These are phyloP conservation scores for Salix arbutifolia DNA, from an alignment of 345 rosid species.

Conservation along the genomic window DNA sequence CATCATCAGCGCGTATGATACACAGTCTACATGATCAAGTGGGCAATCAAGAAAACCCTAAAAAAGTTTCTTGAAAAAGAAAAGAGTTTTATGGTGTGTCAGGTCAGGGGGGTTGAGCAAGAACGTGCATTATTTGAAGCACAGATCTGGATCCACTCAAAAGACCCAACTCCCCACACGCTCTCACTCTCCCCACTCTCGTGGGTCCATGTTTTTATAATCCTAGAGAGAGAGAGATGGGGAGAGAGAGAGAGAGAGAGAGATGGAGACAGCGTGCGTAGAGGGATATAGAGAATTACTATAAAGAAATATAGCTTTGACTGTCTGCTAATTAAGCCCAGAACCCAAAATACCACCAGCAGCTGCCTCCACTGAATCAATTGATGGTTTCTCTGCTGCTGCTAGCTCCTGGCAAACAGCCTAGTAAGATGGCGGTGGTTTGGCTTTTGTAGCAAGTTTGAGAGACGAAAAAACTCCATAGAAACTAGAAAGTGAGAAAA, in stretches of 20 bases:
- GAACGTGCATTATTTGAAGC: slow-evolving; percentile 38
- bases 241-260: neutral
- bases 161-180: neutral
- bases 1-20: neutral
- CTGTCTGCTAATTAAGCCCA: slow-evolving; percentile 15
- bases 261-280: neutral
- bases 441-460: slow-evolving; percentile 18
- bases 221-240: slow-evolving; percentile 6
- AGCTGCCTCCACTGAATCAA: slow-evolving; percentile 9
- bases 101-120: slow-evolving; percentile 19
- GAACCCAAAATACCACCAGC: slow-evolving; percentile 9
- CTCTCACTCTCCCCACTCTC: neutral
- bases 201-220: neutral
- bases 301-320: slow-evolving; percentile 19
- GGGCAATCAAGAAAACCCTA: neutral
- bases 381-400: slow-evolving; percentile 16
- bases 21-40: neutral
- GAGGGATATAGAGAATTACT: neutral
- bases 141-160: slow-evolving; percentile 39
- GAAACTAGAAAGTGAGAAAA: neutral
- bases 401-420: slow-evolving; percentile 6
- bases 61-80: neutral
- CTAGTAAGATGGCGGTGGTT: slow-evolving; percentile 29
- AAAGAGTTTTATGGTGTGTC: slow-evolving; percentile 2
- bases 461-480: neutral